phyloP scores from a whole-genome alignment of 2,329 filamentous ascomycete species.

The Fusarium virguliforme region DNA sequence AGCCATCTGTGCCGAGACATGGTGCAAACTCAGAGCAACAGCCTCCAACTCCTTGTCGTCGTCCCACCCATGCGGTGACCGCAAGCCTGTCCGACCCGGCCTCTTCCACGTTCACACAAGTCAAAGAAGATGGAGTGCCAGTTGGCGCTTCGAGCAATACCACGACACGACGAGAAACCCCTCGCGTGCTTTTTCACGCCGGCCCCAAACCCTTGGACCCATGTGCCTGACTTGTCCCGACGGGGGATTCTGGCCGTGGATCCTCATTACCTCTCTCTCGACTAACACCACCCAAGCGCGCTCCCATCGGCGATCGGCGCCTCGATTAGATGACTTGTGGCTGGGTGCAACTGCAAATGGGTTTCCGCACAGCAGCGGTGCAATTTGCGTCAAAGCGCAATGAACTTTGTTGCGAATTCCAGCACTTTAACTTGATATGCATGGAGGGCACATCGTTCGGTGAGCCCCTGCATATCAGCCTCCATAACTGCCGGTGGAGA shows the following conservation, averaged over 20 bases:
- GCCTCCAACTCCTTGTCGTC: conserved; percentile 2
- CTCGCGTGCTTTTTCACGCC: conserved; percentile 21
- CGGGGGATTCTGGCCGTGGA: conserved; percentile 27
- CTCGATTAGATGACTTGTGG: conserved; percentile 24
- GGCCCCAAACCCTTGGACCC: conserved; percentile 19
- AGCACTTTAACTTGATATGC: conserved; percentile 1
- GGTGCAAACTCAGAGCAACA: conserved; percentile 16
- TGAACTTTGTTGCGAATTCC: conserved; percentile 10
- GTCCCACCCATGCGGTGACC: conserved; percentile 12
- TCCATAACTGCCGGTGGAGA: conserved; percentile 17
- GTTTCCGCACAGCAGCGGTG: conserved; percentile 19
- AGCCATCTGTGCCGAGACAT: conserved; percentile 13
- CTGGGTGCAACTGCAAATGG: conserved; percentile 21
- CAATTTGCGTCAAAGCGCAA: conserved; percentile 10
- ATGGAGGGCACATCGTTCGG: conserved; percentile 10
- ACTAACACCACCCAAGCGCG: conserved; percentile 17
- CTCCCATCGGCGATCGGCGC: conserved; percentile 26
- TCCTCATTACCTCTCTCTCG: conserved; percentile 26
- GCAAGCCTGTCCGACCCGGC: conserved; percentile 21
- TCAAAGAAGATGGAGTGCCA: conserved; percentile 1
- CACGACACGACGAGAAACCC: conserved; percentile 18
- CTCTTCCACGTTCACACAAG: conserved; percentile 13
- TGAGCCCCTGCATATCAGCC: conserved; percentile 17
- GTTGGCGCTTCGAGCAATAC: conserved; percentile 13
- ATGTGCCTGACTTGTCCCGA: conserved; percentile 26